A percentile compares a stretch with the other conserved stretches of the same genome.
phyloP scores from a whole-genome alignment of 78 protist genomes.

The Dictyostelium purpureum region DNA sequence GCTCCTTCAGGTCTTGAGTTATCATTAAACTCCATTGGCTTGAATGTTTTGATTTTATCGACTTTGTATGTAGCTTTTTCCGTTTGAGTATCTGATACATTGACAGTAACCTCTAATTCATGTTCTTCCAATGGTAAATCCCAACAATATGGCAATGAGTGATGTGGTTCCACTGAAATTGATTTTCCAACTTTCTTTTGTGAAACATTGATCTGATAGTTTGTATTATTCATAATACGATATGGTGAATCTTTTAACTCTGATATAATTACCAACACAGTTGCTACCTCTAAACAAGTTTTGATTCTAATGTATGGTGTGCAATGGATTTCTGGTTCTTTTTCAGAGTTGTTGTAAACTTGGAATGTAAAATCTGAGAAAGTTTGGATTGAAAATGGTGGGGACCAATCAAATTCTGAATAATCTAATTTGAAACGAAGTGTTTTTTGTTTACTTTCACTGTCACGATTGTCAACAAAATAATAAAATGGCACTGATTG shows the following conservation, averaged over 20 bases:
- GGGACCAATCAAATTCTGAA: constrained; percentile 21
- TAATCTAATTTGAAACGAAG: constrained; percentile 14
- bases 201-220: constrained; percentile 16
- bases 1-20: neutral
- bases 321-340: neutral
- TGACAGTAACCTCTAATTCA: constrained; percentile 4
- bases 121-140: constrained; percentile 49
- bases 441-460: neutral
- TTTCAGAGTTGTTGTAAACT: neutral
- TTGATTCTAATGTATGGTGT: constrained; percentile 23
- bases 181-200: constrained; percentile 23
- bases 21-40: constrained; percentile 53
- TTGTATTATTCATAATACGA: constrained; percentile 20
- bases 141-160: constrained; percentile 14
- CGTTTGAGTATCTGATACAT: neutral
- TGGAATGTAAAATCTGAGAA: constrained; percentile 29
- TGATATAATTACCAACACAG: neutral
- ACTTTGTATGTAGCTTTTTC: constrained; percentile 15
- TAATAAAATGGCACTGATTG: constrained; percentile 38
- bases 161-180: neutral
- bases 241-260: constrained; percentile 59
- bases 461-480: neutral
- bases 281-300: constrained; percentile 47
- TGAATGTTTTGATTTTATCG: constrained; percentile 50
- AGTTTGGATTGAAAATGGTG: constrained; percentile 24